Base-by-base conservation (phyloP, 2,329 filamentous ascomycete species). In the Westerdykella aurantiaca region DNA sequence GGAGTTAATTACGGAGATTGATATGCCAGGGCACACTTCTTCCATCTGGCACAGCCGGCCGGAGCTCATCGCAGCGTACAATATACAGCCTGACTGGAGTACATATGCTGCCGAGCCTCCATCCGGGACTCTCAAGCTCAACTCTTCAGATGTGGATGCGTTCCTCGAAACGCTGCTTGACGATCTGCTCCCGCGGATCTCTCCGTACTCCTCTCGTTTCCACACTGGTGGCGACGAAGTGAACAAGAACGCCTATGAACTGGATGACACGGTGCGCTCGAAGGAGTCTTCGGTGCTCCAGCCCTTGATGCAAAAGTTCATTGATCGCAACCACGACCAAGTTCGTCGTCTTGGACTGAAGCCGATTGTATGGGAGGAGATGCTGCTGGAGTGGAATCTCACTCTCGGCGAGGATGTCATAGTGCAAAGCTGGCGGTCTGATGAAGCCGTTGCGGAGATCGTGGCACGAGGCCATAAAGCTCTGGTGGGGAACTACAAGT, bases 201-300 rank as follows among this genome's bases (percentile, higher is more conserved):
- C 31, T 10, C 81, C 83, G 0, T 88, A 87, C 64, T 76, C 83
- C 2, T 71, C 80, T 6, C 80, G 91, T 69, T 94, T 91, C 72
- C 88, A 95, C 69, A 86, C 86, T 1, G 89, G 89, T 37, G 89
- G 89, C 43, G 89, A 95, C 58, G 89, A 95, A 71, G 81, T 94
- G 48, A 91, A 93, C 66, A 75, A 74, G 48, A 83, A 90, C 56
- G 79, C 83, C 41, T 90, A 88, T 59, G 72, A 72, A 34, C 76
- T 91, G 10, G 88, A 95, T 61, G 55, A 65, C 4, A 85, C 80
- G 1, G 81, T 95, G 31, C 66, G 74, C 5, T 85, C 82, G 25
- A 88, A 85, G 61, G 72, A 81, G 42, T 71, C 75, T 0, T 66
- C 71, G 1, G 76, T 91, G 12, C 71, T 95, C 31, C 76, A 80